Evolutionary conservation across 768 basidiomycete species (phyloP).

Genomic region (Clitopilus passeckerianus): DNA sequence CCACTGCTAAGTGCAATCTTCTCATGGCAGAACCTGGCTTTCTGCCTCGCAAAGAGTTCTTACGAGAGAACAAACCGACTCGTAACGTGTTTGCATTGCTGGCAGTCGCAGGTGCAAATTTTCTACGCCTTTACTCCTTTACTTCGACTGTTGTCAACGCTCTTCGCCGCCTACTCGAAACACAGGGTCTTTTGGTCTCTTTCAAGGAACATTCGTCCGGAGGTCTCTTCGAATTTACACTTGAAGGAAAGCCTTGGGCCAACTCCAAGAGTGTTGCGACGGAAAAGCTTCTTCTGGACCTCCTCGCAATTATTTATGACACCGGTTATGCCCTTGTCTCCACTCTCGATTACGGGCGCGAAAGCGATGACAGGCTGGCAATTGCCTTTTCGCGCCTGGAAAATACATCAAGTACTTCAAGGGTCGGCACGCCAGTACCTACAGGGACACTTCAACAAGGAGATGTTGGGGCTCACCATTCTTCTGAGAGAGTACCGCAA

Average conservation of each 20-base stretch:
- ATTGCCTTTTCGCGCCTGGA: constrained; percentile 62
- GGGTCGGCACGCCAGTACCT: constrained; percentile 27
- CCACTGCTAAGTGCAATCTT: constrained; percentile 14
- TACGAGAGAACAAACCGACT: constrained; percentile 47
- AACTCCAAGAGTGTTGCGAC: constrained; percentile 60
- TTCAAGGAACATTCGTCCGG: constrained; percentile 52
- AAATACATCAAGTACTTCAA: constrained; percentile 20
- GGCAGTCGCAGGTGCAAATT: constrained; percentile 59
- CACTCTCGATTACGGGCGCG: constrained; percentile 72
- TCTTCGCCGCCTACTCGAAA: constrained; percentile 54
- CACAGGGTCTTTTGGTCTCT: constrained; percentile 32
- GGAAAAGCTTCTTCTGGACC: constrained; percentile 66
- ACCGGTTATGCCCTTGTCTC: constrained; percentile 63
- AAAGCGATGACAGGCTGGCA: constrained; percentile 66
- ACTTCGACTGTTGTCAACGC: constrained; percentile 44
- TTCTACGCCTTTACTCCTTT: constrained; percentile 70
- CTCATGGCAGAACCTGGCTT: constrained; percentile 43
- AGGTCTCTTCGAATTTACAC: constrained; percentile 60
- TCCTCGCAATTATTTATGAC: constrained; percentile 57
- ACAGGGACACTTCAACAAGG: constrained; percentile 30
- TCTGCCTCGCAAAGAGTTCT: constrained; percentile 69
- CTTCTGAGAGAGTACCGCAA: constrained; percentile 28
- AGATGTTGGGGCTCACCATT: constrained; percentile 29
- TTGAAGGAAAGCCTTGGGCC: constrained; percentile 71
- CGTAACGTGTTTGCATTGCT: constrained; percentile 64